Percentiles rank a stretch among this genome's conserved stretches.
These are phyloP conservation scores for Monosporascus sp. DNA, from an alignment of 2,329 filamentous ascomycete species.

Conservation along the genomic window DNA sequence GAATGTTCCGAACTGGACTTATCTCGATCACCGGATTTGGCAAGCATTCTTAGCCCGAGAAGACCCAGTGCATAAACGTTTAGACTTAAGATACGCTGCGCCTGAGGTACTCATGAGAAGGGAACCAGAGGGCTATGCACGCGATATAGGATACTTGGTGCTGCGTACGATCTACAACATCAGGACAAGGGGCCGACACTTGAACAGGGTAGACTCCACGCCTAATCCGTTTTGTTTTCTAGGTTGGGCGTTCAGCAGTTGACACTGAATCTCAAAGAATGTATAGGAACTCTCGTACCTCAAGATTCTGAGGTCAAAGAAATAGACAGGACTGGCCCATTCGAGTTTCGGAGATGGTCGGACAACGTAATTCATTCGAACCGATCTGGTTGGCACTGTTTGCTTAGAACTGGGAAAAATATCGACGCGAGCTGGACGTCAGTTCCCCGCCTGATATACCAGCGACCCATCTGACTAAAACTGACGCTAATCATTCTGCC, in stretches of 20 bases:
- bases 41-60: neutral
- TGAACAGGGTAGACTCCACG: conserved; percentile 1
- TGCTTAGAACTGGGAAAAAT: neutral
- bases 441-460: neutral
- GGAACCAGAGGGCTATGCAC: neutral
- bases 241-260: conserved; percentile 6
- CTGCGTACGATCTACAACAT: conserved; percentile 4
- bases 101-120: conserved; percentile 5
- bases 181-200: neutral
- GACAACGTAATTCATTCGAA: neutral
- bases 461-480: neutral
- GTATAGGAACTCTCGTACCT: neutral
- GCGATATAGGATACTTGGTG: conserved; percentile 7
- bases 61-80: neutral
- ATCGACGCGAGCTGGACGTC: neutral
- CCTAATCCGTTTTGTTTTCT: conserved; percentile 5
- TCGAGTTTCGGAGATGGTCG: neutral
- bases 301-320: neutral
- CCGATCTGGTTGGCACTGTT: neutral
- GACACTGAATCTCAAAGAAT: conserved; percentile 1
- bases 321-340: no score
- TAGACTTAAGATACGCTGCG: conserved; percentile 1
- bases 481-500: neutral
- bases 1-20: conserved; percentile 2
- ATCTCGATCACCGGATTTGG: conserved; percentile 5